Percentiles rank a stretch among this genome's conserved stretches.
phyloP scores from a whole-genome alignment of 805 yeast genomes.

The Yamadazyma sp. region DNA sequence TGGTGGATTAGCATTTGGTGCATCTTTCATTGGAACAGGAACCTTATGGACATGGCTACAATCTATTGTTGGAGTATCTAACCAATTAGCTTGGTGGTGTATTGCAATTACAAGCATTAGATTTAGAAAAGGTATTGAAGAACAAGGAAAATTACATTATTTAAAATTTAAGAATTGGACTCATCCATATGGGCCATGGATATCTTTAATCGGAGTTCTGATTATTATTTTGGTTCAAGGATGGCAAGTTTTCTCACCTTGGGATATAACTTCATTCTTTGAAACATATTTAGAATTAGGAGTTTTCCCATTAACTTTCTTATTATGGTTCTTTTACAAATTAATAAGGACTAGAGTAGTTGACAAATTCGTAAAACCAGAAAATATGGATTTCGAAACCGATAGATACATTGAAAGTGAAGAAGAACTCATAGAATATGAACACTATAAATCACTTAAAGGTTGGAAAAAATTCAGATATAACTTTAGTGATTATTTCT shows the following conservation, averaged over 20 bases:
- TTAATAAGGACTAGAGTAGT: conserved; percentile 19
- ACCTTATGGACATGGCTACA: conserved; percentile 54
- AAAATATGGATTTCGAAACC: conserved; percentile 53
- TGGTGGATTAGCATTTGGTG: conserved; percentile 59
- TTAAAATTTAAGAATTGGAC: conserved; percentile 47
- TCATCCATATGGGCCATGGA: conserved; percentile 50
- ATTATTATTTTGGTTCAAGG: conserved; percentile 53
- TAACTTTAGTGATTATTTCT: conserved; percentile 24
- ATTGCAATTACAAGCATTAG: conserved; percentile 49
- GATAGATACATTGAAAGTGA: conserved; percentile 49
- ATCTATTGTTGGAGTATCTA: conserved; percentile 51
- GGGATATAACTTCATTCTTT: conserved; percentile 40
- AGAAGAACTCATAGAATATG: conserved; percentile 44
- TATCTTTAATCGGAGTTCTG: conserved; percentile 39
- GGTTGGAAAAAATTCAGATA: conserved; percentile 44
- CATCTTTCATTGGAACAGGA: conserved; percentile 54
- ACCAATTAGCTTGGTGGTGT: conserved; percentile 49
- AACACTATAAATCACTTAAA: conserved; percentile 33
- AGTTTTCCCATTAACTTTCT: conserved; percentile 44
- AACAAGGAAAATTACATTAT: conserved; percentile 42
- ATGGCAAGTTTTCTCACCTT: conserved; percentile 49
- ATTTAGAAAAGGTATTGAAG: conserved; percentile 44
- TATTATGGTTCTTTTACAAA: conserved; percentile 46
- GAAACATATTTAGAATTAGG: conserved; percentile 44
- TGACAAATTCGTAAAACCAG: conserved; percentile 39